Base-by-base conservation (phyloP, 2,329 filamentous ascomycete species). In the Pseudogymnoascus destructans region DNA sequence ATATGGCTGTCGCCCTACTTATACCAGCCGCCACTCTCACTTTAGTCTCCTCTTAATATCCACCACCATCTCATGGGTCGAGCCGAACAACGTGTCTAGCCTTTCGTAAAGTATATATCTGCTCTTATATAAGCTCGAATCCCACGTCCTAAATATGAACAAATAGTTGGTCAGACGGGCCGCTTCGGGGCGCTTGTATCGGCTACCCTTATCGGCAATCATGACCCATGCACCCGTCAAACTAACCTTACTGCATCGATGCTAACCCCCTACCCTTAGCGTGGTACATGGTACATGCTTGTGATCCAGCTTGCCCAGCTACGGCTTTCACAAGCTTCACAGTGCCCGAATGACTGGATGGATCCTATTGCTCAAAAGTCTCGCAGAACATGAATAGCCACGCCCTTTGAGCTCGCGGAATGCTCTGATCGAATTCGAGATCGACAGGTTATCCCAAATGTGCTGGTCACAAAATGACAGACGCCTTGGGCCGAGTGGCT, bases 191-290 rank as follows among this genome's bases (percentile, higher is more conserved):
- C 40, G 40, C 25, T 52, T 46, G 25, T 15, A 25, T n/a, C 40
- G 40, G 11, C 19, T 9, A 46, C 13, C 11, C 5, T n/a, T 27
- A 15, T 52, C 42, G n/a, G 42, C 23, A 52, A 17, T 17, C 23
- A 27, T 30, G 42, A 52, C 42, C 42, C 42, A 23, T 52, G 42
- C 42, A 52, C 42, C 42, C 23, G 42, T 30, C 42, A 52, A 52
- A 52, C 42, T 52, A 52, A 27, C 42, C 42, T 52, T 52, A 52
- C 42, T 30, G 8, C 23, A 30, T 52, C 23, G 4, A 30, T 52
- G 42, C 42, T 52, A 52, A 23, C 42, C 23, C 42, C 42, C 23
- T 30, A 52, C 42, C 42, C 42, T 27, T 11, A 30, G 42, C 23
- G 15, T 52, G 42, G 42, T 11, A n/a, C 23, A 27, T 52, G 42